A percentile compares a stretch with the other conserved stretches of the same genome.
phyloP scores from a whole-genome alignment of 2,329 filamentous ascomycete genomes.

The Exophiala sp. region DNA sequence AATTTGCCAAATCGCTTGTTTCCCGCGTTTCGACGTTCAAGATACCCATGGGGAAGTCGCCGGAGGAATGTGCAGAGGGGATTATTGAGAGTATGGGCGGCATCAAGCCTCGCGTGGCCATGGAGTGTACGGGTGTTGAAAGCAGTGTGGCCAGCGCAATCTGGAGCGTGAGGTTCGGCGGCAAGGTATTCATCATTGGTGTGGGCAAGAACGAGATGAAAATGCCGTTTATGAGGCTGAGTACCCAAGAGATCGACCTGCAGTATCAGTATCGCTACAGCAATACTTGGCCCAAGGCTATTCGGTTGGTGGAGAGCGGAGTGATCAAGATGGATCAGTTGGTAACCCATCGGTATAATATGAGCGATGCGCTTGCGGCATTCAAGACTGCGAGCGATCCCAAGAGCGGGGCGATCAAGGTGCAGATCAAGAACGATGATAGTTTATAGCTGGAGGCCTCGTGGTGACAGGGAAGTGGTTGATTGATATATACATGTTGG shows the following conservation, averaged over 20 bases:
- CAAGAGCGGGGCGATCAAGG: conserved; percentile 94
- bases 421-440: conserved; percentile 71
- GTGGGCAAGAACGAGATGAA: conserved; percentile 94
- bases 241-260: conserved; percentile 86
- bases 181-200: conserved; percentile 94
- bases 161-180: conserved; percentile 88
- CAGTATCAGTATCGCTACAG: conserved; percentile 96
- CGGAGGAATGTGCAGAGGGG: conserved; percentile 67
- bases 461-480: no score
- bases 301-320: conserved; percentile 78
- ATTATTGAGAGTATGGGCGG: conserved; percentile 71
- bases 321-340: conserved; percentile 76
- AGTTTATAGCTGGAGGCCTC: conserved; percentile 16
- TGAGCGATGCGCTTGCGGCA: conserved; percentile 84
- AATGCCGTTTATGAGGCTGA: conserved; percentile 91
- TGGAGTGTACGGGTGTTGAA: conserved; percentile 96
- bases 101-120: conserved; percentile 72
- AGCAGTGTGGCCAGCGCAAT: conserved; percentile 81
- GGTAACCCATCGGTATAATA: conserved; percentile 79
- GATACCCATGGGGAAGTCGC: conserved; percentile 36
- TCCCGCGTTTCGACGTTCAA: conserved; percentile 73
- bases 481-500: no score
- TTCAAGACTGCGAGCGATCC: conserved; percentile 86
- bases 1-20: conserved; percentile 79
- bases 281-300: conserved; percentile 95